Conservation (phyloP, 768 basidiomycete genomes). For the Tricholoma hemisulphureum region DNA sequence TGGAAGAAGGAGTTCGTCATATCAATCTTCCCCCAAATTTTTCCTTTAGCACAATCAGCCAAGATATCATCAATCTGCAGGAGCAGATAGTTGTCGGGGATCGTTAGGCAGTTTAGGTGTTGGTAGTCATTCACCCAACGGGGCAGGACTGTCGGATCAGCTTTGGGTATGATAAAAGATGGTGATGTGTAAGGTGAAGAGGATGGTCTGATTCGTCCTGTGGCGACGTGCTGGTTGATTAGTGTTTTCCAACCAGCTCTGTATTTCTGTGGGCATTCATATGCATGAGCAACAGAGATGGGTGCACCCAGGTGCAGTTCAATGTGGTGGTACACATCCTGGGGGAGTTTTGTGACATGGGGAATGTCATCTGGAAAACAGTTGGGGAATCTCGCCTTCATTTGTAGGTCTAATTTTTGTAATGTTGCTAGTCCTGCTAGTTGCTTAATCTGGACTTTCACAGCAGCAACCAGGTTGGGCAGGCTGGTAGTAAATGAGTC, state of each 20-base stretch:
- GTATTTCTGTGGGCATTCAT: neutral
- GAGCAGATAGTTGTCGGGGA: slow-evolving; percentile 21
- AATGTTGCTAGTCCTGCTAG: neutral
- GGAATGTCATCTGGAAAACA: neutral
- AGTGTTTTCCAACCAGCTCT: neutral
- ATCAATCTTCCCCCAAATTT: no score
- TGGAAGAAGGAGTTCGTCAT: no score
- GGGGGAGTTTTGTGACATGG: neutral
- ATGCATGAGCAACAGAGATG: neutral
- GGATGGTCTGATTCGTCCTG: slow-evolving; percentile 30
- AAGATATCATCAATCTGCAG: slow-evolving; percentile 22
- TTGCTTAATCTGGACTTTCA: neutral
- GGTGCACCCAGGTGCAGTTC: neutral
- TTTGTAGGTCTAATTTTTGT: neutral
- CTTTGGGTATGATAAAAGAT: slow-evolving; percentile 36
- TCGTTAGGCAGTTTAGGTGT: slow-evolving; percentile 24
- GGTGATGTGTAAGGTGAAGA: slow-evolving; percentile 30
- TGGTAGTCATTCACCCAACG: slow-evolving; percentile 35
- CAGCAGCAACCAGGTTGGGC: neutral
- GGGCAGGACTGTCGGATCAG: slow-evolving; percentile 23
- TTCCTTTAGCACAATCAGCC: no score
- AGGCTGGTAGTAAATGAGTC: neutral
- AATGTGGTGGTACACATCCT: neutral
- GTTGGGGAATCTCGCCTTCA: neutral
- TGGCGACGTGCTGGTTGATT: slow-evolving; percentile 19